Evolutionary conservation across 2,329 filamentous ascomycete species (phyloP).

Genomic region (Penicillium sp.): DNA sequence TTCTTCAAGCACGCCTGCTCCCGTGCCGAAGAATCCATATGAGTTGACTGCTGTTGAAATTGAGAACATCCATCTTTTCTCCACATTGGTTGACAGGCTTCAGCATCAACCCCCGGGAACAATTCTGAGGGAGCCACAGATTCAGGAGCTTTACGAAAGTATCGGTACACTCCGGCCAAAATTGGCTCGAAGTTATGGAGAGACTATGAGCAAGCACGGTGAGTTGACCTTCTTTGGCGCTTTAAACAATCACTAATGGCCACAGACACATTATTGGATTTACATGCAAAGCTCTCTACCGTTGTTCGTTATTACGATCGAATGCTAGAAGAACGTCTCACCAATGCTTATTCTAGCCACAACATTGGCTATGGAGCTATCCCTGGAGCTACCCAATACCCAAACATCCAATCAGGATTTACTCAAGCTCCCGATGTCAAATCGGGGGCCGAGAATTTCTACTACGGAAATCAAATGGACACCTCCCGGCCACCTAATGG

Average conservation of each 20-base stretch:
- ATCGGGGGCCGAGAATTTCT: conserved; percentile 25
- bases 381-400: conserved; percentile 23
- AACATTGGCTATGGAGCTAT: conserved; percentile 60
- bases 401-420: conserved; percentile 15
- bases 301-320: conserved; percentile 97
- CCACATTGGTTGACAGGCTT: conserved; percentile 88
- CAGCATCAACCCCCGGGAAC: conserved; percentile 95
- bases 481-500: conserved; percentile 8
- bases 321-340: conserved; percentile 94
- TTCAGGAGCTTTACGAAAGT: conserved; percentile 96
- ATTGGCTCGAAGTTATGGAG: conserved; percentile 90
- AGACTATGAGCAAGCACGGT: conserved; percentile 99
- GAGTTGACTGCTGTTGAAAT: conserved; percentile 91
- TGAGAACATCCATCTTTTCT: conserved; percentile 95
- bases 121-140: conserved; percentile 94
- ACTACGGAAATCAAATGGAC: conserved; percentile 22
- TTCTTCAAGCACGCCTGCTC: conserved; percentile 45
- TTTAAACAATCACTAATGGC: conserved; percentile 9
- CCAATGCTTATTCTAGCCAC: conserved; percentile 87
- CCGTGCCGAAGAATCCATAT: conserved; percentile 85
- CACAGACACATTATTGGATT: conserved; percentile 83
- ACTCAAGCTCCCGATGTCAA: conserved; percentile 16
- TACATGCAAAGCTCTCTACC: conserved; percentile 92
- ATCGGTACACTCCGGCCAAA: conserved; percentile 94
- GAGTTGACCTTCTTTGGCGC: conserved; percentile 36